Base-by-base conservation (phyloP, 352 stramenopile species). In the Phytophthora hybrid region DNA sequence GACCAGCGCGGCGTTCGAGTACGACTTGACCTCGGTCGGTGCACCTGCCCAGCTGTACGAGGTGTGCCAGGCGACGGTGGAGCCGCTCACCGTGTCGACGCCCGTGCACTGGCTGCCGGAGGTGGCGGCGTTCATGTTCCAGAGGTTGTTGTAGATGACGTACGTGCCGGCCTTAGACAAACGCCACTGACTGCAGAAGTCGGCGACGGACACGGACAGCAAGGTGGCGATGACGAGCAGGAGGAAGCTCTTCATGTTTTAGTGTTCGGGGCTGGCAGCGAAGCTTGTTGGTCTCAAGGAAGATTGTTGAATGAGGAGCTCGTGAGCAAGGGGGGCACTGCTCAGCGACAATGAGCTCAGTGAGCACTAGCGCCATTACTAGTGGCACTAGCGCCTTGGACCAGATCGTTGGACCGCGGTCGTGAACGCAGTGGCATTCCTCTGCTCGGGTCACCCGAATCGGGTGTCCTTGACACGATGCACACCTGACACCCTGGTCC, bases 81-180 rank as follows among this genome's bases (percentile, higher is more conserved):
- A 72, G 53, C 74, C 71, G 41, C 39, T 74, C 16, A 60, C 37
- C 21, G 34, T 76, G 67, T 79, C 67, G 10, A 81, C 63, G 14
- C 77, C 77, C 23, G 77, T 83, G 70, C 77, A 83, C 59, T 83
- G 77, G 53, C 68, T 79, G 64, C 77, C 77, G 18, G 74, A 78
- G 0, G 74, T 76, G 39, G 71, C 70, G 7, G 64, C 18, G 44
- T 59, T 64, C 26, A 60, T 34, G 64, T 71, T 71, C 77, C 77
- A 81, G n/a, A 79, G 65, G 47, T 81, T 72, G 68, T 84, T 84
- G 74, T 84, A 81, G 19, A 82, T 32, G 65, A 81, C 76, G 68
- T 77, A 84, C 51, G 77, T 76, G 62, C 62, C 71, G 14, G 65
- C 58, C 41, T 67, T 78, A 9, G 56, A 55, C 18, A 69, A 55